phyloP scores from a whole-genome alignment of 1,139 yeast species.

The Debaryomyces nepalensis region DNA sequence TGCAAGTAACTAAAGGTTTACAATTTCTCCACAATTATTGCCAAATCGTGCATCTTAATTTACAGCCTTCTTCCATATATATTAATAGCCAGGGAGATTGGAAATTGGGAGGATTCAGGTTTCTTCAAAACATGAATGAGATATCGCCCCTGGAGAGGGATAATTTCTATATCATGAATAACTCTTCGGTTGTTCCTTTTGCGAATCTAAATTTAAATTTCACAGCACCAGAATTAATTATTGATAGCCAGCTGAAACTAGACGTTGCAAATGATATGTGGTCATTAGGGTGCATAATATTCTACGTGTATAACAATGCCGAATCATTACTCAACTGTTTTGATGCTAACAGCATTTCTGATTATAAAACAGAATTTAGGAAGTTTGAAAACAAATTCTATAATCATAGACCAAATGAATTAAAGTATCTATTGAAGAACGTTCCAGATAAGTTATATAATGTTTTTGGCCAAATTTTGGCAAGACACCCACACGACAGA shows the following conservation, averaged over 20 bases:
- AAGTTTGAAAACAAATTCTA: conserved; percentile 46
- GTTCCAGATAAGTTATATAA: conserved; percentile 41
- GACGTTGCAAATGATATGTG: conserved; percentile 80
- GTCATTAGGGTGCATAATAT: conserved; percentile 79
- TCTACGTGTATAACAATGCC: conserved; percentile 60
- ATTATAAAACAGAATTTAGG: conserved; percentile 52
- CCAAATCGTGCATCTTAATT: conserved; percentile 72
- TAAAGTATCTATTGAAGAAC: conserved; percentile 50
- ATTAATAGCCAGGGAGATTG: conserved; percentile 90
- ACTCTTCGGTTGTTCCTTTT: conserved; percentile 80
- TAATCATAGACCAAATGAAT: conserved; percentile 50
- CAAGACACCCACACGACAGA: conserved; percentile 50
- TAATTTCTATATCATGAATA: conserved; percentile 63
- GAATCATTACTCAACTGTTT: conserved; percentile 53
- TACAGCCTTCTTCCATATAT: conserved; percentile 78
- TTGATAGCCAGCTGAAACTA: conserved; percentile 42
- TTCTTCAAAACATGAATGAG: conserved; percentile 58
- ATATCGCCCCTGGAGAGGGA: conserved; percentile 53
- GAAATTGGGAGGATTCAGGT: conserved; percentile 82
- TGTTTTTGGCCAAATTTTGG: conserved; percentile 40
- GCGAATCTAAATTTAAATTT: conserved; percentile 73
- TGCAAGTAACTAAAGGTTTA: conserved; percentile 78
- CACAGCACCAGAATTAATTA: conserved; percentile 45
- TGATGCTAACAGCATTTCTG: conserved; percentile 51
- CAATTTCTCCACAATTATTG: conserved; percentile 83